phyloP scores from a whole-genome alignment of 1,284 basidiomycete species.

The Grifola frondosa region DNA sequence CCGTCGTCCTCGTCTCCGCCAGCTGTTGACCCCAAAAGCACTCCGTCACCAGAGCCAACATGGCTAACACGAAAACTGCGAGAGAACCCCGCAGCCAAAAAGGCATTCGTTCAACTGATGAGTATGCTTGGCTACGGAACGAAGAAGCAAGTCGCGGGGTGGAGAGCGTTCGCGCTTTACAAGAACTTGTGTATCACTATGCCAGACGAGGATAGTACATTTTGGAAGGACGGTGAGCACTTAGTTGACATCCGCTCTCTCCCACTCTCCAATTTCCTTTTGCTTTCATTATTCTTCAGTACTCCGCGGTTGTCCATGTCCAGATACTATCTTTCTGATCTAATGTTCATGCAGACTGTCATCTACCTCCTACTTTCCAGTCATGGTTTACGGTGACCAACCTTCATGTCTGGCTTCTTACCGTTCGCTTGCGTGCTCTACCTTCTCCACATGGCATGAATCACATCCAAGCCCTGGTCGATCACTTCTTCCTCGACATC shows the following conservation, averaged over 20 bases:
- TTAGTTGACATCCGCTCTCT: not conserved
- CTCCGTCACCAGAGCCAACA: conserved; percentile 21
- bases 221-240: conserved; percentile 65
- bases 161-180: conserved; percentile 59
- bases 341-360: conserved; percentile 61
- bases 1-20: conserved; percentile 1
- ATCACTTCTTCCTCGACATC: conserved; percentile 95
- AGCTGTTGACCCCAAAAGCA: conserved; percentile 4
- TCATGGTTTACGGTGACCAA: conserved; percentile 97
- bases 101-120: conserved; percentile 51
- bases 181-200: conserved; percentile 52
- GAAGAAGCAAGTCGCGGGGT: conserved; percentile 59
- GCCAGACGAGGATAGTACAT: conserved; percentile 59
- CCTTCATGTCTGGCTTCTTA: conserved; percentile 90
- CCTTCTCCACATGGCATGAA: conserved; percentile 63
- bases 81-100: conserved; percentile 48
- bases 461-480: conserved; percentile 82
- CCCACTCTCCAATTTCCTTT: not conserved
- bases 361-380: conserved; percentile 91
- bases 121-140: conserved; percentile 60
- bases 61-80: conserved; percentile 64
- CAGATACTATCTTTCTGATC: not conserved
- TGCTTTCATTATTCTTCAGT: conserved; percentile 3
- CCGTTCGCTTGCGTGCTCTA: conserved; percentile 85
- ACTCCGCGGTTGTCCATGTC: not conserved